phyloP scores from a whole-genome alignment of 1,284 basidiomycete species.

The Ustilago trichophora region DNA sequence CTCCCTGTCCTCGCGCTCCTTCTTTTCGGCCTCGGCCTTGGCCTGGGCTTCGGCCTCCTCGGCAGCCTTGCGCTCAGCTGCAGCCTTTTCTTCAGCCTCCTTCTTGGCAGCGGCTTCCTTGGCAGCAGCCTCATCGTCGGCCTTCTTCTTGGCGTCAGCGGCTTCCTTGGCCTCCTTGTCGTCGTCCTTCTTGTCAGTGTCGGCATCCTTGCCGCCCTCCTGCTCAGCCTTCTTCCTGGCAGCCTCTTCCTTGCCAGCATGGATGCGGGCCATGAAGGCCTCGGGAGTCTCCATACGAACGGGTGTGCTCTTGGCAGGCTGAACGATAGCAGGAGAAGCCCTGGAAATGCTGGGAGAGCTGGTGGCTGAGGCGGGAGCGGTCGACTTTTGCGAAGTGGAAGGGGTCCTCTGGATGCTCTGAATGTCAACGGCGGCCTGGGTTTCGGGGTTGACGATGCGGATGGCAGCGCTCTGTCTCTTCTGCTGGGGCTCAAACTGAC shows the following conservation, averaged over 20 bases:
- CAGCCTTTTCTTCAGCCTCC: slow-evolving; percentile 39
- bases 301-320: slow-evolving; percentile 50
- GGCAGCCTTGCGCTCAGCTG: slow-evolving; percentile 43
- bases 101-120: slow-evolving; percentile 32
- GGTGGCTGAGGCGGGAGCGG: slow-evolving; percentile 27
- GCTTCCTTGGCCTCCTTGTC: slow-evolving; percentile 37
- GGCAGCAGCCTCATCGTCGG: slow-evolving; percentile 39
- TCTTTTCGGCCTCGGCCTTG: slow-evolving; percentile 38
- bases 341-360: slow-evolving; percentile 34
- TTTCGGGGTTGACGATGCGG: slow-evolving; percentile 65
- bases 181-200: slow-evolving; percentile 31
- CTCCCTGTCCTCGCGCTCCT: slow-evolving; percentile 41
- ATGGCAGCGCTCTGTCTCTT: slow-evolving; percentile 64
- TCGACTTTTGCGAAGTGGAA: slow-evolving; percentile 18
- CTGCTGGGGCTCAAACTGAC: slow-evolving; percentile 62
- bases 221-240: slow-evolving; percentile 52
- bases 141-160: slow-evolving; percentile 45
- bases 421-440: slow-evolving; percentile 61
- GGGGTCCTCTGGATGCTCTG: slow-evolving; percentile 50
- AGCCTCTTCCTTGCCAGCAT: slow-evolving; percentile 50
- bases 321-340: slow-evolving; percentile 26
- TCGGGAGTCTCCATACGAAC: slow-evolving; percentile 58
- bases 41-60: slow-evolving; percentile 33
- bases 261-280: slow-evolving; percentile 57
- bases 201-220: slow-evolving; percentile 41